Evolutionary conservation across 257 asterid species (phyloP).

Genomic region (Ajuga chamaepitys): DNA sequence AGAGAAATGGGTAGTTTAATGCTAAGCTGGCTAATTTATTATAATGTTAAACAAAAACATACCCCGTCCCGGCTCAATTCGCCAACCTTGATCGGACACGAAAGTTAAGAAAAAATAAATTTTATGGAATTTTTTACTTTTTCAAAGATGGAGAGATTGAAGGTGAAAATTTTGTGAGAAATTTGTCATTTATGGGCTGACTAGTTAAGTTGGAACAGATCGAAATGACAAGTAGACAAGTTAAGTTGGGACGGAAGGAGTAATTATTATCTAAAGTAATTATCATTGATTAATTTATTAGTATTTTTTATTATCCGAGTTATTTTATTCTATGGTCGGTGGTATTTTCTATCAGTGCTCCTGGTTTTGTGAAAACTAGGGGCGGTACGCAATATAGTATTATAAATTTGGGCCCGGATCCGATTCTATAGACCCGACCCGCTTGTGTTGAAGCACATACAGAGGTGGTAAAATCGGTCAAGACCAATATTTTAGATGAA

Average conservation of each 20-base stretch:
- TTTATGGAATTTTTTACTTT: too few species aligned
- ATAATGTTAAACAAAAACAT: not conserved
- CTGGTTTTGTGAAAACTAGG: constrained; percentile 28
- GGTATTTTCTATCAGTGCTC: constrained; percentile 6
- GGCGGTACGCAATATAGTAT: not conserved
- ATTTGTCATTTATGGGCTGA: too few species aligned
- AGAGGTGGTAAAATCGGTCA: too few species aligned
- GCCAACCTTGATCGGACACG: too few species aligned
- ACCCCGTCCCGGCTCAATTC: too few species aligned
- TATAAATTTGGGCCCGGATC: not conserved
- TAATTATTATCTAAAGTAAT: not conserved
- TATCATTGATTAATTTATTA: not conserved
- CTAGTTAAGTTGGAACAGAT: too few species aligned
- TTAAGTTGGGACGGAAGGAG: too few species aligned
- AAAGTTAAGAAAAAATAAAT: too few species aligned
- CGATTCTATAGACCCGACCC: not conserved
- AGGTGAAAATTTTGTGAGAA: too few species aligned
- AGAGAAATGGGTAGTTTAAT: not conserved
- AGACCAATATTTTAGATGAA: too few species aligned
- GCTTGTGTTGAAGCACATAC: not conserved
- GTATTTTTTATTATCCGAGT: not conserved
- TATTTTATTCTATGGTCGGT: constrained; percentile 19
- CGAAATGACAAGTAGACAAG: too few species aligned
- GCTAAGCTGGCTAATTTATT: constrained; percentile 5
- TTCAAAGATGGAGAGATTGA: too few species aligned